Evolutionary conservation across 352 stramenopile species (phyloP).

Genomic region (Stephanocyclus meneghinianus): DNA sequence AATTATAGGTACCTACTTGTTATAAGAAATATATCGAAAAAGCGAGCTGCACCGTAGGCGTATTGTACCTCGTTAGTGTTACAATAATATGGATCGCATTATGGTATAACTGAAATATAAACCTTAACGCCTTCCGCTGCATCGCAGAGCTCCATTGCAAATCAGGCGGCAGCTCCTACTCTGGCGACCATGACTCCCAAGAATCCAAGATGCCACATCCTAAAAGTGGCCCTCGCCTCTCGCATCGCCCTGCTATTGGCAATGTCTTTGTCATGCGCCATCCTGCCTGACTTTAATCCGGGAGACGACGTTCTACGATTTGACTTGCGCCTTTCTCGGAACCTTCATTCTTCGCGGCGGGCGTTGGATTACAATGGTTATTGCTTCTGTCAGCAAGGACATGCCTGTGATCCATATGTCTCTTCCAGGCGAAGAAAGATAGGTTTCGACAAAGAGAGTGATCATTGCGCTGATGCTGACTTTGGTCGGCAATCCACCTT

Average conservation of each 20-base stretch:
- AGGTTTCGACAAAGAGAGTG: neutral
- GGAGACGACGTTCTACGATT: slow-evolving; percentile 71
- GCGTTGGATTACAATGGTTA: neutral
- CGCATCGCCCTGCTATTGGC: slow-evolving; percentile 52
- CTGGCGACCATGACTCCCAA: neutral
- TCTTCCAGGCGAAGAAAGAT: slow-evolving; percentile 6
- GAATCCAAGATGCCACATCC: neutral
- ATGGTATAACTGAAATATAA: too few relatives aligned
- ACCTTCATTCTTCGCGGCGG: neutral
- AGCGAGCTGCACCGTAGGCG: too few relatives aligned
- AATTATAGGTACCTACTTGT: too few relatives aligned
- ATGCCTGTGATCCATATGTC: slow-evolving; percentile 43
- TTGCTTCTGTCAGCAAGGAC: slow-evolving; percentile 60
- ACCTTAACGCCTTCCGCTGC: too few relatives aligned
- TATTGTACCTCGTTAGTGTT: too few relatives aligned
- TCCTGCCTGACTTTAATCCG: slow-evolving; percentile 71
- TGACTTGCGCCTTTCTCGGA: slow-evolving; percentile 47
- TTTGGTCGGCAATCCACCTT: neutral
- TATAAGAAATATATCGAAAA: too few relatives aligned
- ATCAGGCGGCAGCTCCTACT: too few relatives aligned
- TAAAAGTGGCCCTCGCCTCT: slow-evolving; percentile 26
- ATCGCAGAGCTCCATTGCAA: too few relatives aligned
- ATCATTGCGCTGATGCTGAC: neutral
- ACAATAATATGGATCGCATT: too few relatives aligned
- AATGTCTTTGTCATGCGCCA: slow-evolving; percentile 62